phyloP scores from a whole-genome alignment of 768 basidiomycete genomes.

The Trametes meyenii region DNA sequence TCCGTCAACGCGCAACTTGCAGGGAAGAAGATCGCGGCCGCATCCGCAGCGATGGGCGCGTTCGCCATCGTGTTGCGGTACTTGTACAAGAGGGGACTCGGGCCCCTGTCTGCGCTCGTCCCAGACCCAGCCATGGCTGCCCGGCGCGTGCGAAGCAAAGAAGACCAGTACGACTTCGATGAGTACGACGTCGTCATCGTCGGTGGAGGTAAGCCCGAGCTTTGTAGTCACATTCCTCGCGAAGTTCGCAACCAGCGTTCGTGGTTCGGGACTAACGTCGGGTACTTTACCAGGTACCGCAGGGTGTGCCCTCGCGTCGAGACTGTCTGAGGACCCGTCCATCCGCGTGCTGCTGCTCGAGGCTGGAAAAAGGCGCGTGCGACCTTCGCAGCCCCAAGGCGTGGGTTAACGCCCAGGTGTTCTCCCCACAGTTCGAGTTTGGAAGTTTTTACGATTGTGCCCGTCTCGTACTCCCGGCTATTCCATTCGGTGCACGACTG shows the following conservation, averaged over 20 bases:
- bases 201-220: constrained; percentile 36
- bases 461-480: constrained; percentile 33
- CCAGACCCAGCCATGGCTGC: constrained; percentile 12
- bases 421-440: constrained; percentile 9
- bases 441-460: constrained; percentile 24
- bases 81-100: constrained; percentile 3
- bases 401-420: not conserved
- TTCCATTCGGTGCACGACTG: constrained; percentile 54
- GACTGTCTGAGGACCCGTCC: constrained; percentile 57
- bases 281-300: constrained; percentile 48
- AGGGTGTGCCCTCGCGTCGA: constrained; percentile 62
- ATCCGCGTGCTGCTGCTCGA: constrained; percentile 60
- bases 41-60: constrained; percentile 22
- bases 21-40: constrained; percentile 2
- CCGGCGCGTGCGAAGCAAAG: constrained; percentile 1
- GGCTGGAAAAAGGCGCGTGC: constrained; percentile 58
- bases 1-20: too few species aligned
- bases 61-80: constrained; percentile 23
- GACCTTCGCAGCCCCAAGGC: not conserved
- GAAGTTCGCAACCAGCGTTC: not conserved
- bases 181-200: constrained; percentile 42
- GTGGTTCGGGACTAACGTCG: not conserved
- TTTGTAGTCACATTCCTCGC: not conserved
- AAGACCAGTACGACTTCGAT: constrained; percentile 23
- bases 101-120: constrained; percentile 4